Evolutionary conservation across 1,284 basidiomycete species (phyloP).

Genomic region (Boletellus deceptivus): DNA sequence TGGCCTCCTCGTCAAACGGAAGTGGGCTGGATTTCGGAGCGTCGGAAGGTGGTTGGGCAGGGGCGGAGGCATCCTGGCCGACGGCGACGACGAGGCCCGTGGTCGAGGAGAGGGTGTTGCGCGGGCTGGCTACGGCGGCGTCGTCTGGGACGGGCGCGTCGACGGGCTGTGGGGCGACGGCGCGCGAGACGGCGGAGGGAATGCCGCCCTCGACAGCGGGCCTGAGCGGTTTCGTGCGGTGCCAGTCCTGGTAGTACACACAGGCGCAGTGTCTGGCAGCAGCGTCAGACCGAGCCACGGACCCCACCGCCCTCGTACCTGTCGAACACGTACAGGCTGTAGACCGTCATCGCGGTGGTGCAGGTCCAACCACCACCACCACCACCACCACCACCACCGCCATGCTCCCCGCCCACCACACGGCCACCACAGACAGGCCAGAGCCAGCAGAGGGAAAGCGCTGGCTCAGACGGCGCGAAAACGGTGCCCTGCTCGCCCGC

Average conservation of each 20-base stretch:
- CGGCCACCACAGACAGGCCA: conserved; percentile 43
- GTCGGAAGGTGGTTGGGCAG: conserved; percentile 38
- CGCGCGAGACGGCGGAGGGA: conserved; percentile 71
- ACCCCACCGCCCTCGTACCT: conserved; percentile 42
- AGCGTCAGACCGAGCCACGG: neutral
- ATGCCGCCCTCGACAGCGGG: conserved; percentile 69
- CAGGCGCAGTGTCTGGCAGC: conserved; percentile 78
- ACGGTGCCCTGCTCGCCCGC: conserved; percentile 45
- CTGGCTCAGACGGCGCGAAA: conserved; percentile 71
- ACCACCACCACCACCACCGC: neutral
- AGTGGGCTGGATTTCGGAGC: conserved; percentile 49
- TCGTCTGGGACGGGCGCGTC: conserved; percentile 33
- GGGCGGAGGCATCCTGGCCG: conserved; percentile 47
- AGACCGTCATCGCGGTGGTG: conserved; percentile 42
- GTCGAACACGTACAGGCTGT: conserved; percentile 89
- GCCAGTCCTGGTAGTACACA: conserved; percentile 94
- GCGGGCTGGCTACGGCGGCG: conserved; percentile 50
- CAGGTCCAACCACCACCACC: no score
- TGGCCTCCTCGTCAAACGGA: conserved; percentile 96
- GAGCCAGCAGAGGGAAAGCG: conserved; percentile 70
- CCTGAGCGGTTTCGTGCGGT: conserved; percentile 73
- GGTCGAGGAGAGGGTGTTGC: conserved; percentile 59
- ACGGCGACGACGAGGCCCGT: conserved; percentile 69
- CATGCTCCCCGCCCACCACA: neutral
- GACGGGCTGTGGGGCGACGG: conserved; percentile 46